phyloP scores from a whole-genome alignment of 331 rosid genomes.

The Arachis monticola region DNA sequence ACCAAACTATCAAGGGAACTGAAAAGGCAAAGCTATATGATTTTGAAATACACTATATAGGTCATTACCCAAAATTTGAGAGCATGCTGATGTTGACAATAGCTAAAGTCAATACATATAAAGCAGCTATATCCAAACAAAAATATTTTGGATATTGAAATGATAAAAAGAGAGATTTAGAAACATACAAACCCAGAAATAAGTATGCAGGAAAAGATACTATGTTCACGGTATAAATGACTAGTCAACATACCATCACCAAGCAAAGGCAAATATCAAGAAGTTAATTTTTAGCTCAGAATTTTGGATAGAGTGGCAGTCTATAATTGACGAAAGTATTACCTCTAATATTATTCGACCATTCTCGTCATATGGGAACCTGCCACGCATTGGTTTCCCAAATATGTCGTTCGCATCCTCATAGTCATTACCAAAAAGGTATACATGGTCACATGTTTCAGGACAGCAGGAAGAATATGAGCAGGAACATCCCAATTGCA shows the following conservation, averaged over 20 bases:
- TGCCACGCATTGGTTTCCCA: conserved; percentile 84
- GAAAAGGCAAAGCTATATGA: conserved; percentile 16
- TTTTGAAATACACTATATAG: conserved; percentile 4
- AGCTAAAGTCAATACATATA: background rate
- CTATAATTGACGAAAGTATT: conserved; percentile 37
- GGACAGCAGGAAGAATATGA: conserved; percentile 70
- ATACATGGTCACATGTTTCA: conserved; percentile 89
- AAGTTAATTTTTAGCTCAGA: conserved; percentile 28
- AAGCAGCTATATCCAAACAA: conserved; percentile 9
- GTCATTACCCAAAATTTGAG: background rate
- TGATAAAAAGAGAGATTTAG: conserved; percentile 12
- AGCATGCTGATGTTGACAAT: background rate
- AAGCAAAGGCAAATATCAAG: conserved; percentile 39
- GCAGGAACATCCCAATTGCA: conserved; percentile 87
- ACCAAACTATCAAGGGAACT: conserved; percentile 8
- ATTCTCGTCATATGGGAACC: conserved; percentile 90
- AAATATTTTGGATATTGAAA: conserved; percentile 25
- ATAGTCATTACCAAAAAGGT: conserved; percentile 87
- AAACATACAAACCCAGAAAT: background rate
- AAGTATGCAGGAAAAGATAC: conserved; percentile 32
- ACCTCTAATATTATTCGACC: conserved; percentile 95
- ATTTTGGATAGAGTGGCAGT: conserved; percentile 36
- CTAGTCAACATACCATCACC: background rate
- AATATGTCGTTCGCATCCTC: conserved; percentile 88
- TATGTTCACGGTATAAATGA: conserved; percentile 1